Percentiles rank a stretch among this genome's conserved stretches.
These are phyloP conservation scores for Plenodomus biglobosus DNA, from an alignment of 2,329 filamentous ascomycete species.

Conservation along the genomic window DNA sequence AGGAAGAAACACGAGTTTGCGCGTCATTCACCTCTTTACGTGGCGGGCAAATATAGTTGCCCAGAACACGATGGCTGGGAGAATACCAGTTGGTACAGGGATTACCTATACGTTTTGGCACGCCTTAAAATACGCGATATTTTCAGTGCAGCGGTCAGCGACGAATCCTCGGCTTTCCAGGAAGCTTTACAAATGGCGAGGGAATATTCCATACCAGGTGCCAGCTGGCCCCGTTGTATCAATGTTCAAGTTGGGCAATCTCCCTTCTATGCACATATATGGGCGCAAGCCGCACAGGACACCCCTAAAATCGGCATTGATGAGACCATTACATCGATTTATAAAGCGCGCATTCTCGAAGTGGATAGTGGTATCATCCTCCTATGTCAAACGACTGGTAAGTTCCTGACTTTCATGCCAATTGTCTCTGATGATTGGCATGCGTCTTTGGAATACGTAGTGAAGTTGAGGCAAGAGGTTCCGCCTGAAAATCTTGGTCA, in stretches of 20 bases:
- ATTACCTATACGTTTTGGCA: background rate
- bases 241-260: background rate
- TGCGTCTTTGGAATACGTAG: background rate
- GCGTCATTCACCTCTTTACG: background rate
- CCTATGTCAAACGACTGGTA: background rate
- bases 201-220: background rate
- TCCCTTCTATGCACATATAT: background rate
- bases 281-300: background rate
- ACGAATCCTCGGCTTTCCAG: background rate
- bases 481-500: background rate
- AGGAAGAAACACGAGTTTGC: background rate
- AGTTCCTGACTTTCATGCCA: background rate
- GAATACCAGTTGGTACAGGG: background rate
- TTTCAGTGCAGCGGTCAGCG: background rate
- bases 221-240: background rate
- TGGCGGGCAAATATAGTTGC: background rate
- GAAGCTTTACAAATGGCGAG: background rate
- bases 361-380: background rate
- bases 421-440: background rate
- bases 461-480: background rate
- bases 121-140: background rate
- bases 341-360: background rate
- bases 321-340: background rate
- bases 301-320: background rate
- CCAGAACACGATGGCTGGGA: background rate